Percentiles rank a stretch among this genome's conserved stretches.
These are phyloP conservation scores for Penicillium desertorum DNA, from an alignment of 495 filamentous ascomycete species.

Conservation along the genomic window DNA sequence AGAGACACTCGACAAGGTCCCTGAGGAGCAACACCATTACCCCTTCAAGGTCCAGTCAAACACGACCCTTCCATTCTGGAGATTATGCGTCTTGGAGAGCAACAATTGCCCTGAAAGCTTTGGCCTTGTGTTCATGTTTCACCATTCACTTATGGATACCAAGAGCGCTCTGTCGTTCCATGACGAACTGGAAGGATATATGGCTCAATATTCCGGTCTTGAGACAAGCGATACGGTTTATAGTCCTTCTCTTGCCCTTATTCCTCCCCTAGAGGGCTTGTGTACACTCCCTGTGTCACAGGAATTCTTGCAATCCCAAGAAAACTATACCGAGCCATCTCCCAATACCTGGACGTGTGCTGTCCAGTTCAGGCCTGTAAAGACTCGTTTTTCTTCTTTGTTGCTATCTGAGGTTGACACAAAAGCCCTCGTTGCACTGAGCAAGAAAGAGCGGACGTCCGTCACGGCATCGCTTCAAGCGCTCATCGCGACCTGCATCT, in stretches of 20 bases:
- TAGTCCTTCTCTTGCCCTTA: background rate
- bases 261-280: background rate
- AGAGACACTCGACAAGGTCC: background rate
- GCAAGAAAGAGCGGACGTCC: slow-evolving; percentile 6
- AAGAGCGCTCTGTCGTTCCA: slow-evolving; percentile 10
- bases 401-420: slow-evolving; percentile 6
- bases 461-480: slow-evolving; percentile 6
- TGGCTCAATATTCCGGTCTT: background rate
- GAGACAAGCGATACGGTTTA: background rate
- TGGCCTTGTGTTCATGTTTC: slow-evolving; percentile 9
- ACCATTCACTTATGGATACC: slow-evolving; percentile 12
- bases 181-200: slow-evolving; percentile 6
- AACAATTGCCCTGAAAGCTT: background rate
- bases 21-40: slow-evolving; percentile 3
- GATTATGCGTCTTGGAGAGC: slow-evolving; percentile 10
- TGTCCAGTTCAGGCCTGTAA: slow-evolving; percentile 7
- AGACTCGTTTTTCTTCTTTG: slow-evolving; percentile 7
- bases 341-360: slow-evolving; percentile 8
- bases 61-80: slow-evolving; percentile 10
- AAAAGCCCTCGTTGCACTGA: background rate
- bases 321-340: background rate
- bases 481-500: slow-evolving; percentile 1
- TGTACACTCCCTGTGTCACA: background rate
- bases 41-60: background rate
- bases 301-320: background rate